phyloP scores from a whole-genome alignment of 345 rosid species.

The Sisymbrium irio region DNA sequence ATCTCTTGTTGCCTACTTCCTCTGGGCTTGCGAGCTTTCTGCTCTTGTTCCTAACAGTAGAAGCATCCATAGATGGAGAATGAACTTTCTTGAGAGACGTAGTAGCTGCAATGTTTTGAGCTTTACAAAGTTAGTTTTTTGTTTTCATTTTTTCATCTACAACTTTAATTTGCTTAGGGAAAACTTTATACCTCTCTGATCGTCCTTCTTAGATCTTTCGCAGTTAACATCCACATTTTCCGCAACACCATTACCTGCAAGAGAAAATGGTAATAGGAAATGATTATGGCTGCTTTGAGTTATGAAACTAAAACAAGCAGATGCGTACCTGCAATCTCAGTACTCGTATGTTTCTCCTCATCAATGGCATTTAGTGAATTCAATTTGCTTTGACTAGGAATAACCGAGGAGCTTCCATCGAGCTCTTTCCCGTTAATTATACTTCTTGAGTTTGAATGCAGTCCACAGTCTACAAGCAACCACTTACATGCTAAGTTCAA shows the following conservation, averaged over 20 bases:
- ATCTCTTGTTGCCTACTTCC: conserved; percentile 20
- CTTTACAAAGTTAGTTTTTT: neutral
- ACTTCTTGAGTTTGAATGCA: conserved; percentile 21
- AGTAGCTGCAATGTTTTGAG: conserved; percentile 25
- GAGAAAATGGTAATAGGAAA: neutral
- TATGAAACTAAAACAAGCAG: conserved; percentile 11
- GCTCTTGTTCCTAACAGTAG: conserved; percentile 19
- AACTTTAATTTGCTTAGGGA: neutral
- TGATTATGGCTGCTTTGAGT: neutral
- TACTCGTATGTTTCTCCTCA: conserved; percentile 8
- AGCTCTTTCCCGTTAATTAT: conserved; percentile 17
- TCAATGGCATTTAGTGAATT: conserved; percentile 27
- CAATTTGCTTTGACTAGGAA: conserved; percentile 24
- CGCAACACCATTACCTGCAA: conserved; percentile 40
- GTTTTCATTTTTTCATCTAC: neutral
- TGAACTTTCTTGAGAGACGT: neutral
- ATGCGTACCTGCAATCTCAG: conserved; percentile 36
- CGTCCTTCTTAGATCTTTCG: conserved; percentile 27
- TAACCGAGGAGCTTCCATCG: conserved; percentile 29
- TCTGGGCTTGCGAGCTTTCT: conserved; percentile 15
- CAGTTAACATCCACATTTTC: conserved; percentile 30
- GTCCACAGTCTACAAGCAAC: conserved; percentile 35
- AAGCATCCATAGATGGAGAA: neutral
- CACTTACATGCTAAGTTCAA: conserved; percentile 28
- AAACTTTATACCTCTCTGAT: conserved; percentile 25